Conservation (phyloP, 2,329 filamentous ascomycete species). For the Dichotomopilus funicola region DNA sequence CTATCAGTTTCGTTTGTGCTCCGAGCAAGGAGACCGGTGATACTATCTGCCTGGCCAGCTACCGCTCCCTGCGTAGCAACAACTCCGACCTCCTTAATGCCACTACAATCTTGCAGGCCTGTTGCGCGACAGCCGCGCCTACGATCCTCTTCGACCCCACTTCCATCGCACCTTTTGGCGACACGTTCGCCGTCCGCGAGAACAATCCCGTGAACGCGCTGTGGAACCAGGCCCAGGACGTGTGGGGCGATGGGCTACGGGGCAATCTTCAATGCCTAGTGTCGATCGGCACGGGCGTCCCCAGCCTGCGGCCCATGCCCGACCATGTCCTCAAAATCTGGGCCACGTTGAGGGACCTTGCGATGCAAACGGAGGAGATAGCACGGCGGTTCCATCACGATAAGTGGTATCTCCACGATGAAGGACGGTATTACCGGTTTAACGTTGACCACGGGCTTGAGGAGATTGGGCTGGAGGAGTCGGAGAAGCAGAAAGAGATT, state of each 20-base stretch:
- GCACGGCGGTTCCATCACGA: constrained; percentile 32
- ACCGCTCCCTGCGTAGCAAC: not conserved
- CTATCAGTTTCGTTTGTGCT: constrained; percentile 19
- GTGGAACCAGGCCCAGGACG: not conserved
- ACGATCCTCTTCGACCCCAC: not conserved
- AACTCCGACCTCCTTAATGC: not conserved
- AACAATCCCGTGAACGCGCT: not conserved
- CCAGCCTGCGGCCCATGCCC: constrained; percentile 24
- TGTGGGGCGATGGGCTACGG: not conserved
- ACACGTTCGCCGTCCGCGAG: not conserved
- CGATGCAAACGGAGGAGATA: constrained; percentile 35
- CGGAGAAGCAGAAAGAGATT: constrained; percentile 28
- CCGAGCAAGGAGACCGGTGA: constrained; percentile 21
- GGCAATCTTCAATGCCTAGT: not conserved
- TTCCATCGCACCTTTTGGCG: not conserved
- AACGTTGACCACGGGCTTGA: constrained; percentile 37
- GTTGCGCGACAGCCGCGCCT: not conserved
- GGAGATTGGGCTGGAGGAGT: constrained; percentile 35
- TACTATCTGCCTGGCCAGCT: not conserved
- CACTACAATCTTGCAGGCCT: not conserved
- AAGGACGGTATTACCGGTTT: constrained; percentile 37
- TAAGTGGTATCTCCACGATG: constrained; percentile 28
- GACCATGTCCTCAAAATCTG: constrained; percentile 26
- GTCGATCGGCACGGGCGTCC: not conserved
- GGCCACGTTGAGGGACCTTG: constrained; percentile 26